These are phyloP conservation scores for Salix brachista DNA, from an alignment of 345 rosid genomes.

Conservation along the genomic window DNA sequence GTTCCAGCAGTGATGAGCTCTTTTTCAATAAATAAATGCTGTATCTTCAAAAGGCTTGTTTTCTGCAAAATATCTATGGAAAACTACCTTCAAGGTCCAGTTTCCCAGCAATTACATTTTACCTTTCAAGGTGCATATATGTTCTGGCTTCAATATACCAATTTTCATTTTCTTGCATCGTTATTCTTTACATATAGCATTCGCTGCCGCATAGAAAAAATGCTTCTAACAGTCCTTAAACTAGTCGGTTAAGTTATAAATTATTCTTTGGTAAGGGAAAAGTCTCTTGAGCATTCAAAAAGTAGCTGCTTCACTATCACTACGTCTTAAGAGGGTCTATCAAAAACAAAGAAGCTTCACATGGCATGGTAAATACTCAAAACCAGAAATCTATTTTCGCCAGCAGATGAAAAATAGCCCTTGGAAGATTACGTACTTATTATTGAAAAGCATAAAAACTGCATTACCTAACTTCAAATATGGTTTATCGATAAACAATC, in stretches of 20 bases:
- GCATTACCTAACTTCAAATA: neutral
- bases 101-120: neutral
- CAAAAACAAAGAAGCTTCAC: neutral
- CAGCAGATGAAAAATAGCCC: neutral
- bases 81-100: neutral
- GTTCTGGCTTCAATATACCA: neutral
- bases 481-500: neutral
- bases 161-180: neutral
- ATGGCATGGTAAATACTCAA: neutral
- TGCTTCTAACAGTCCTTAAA: neutral
- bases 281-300: neutral
- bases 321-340: neutral
- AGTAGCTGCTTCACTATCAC: neutral
- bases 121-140: neutral
- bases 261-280: neutral
- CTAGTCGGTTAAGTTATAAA: neutral
- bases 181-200: neutral
- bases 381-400: neutral
- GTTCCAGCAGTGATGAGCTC: neutral
- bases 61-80: neutral
- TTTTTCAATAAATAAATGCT: neutral
- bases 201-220: neutral
- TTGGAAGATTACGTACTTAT: neutral
- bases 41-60: neutral
- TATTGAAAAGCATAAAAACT: neutral